Evolutionary conservation across 192 early-diverging fungal genomes (phyloP).

Genomic region (Fimicolochytrium jonesii): DNA sequence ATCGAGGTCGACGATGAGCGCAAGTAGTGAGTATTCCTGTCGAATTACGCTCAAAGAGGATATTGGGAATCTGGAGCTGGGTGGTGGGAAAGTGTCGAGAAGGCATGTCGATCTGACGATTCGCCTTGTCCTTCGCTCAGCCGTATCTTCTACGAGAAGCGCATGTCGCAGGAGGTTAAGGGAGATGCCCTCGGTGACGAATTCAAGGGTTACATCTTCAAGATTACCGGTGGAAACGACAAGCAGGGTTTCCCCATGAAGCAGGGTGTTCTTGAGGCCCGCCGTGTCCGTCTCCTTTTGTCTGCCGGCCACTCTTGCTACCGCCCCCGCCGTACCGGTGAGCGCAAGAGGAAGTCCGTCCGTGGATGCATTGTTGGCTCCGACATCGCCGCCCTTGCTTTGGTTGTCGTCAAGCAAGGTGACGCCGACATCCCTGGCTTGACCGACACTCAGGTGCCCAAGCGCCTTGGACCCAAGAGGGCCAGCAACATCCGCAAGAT

Average conservation of each 20-base stretch:
- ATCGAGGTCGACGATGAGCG: conserved; percentile 98
- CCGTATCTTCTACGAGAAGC: conserved; percentile 98
- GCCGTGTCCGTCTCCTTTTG: conserved; percentile 58
- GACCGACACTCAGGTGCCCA: conserved; percentile 88
- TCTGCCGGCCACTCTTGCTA: conserved; percentile 98
- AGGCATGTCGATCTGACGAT: conserved; percentile 11
- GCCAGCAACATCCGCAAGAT: conserved; percentile 98
- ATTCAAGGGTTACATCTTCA: conserved; percentile 99
- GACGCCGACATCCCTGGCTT: conserved; percentile 93
- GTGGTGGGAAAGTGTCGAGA: neutral
- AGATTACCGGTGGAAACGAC: conserved; percentile 99
- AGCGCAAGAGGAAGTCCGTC: conserved; percentile 99
- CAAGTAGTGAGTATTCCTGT: conserved; percentile 64
- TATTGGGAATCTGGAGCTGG: too few relatives aligned
- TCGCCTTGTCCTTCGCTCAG: conserved; percentile 35
- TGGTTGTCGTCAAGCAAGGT: conserved; percentile 96
- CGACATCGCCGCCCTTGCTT: conserved; percentile 91
- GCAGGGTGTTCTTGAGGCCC: conserved; percentile 83
- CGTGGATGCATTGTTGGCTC: conserved; percentile 96
- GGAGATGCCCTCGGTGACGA: conserved; percentile 96
- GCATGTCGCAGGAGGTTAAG: conserved; percentile 92
- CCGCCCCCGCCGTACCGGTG: conserved; percentile 93
- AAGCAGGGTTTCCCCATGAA: conserved; percentile 99
- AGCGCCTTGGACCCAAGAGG: conserved; percentile 98
- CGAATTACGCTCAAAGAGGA: too few relatives aligned